A percentile compares a stretch with the other conserved stretches of the same genome.
Evolutionary conservation across 2,329 filamentous ascomycete genomes (phyloP).

Genomic region (Gyromitra esculenta): DNA sequence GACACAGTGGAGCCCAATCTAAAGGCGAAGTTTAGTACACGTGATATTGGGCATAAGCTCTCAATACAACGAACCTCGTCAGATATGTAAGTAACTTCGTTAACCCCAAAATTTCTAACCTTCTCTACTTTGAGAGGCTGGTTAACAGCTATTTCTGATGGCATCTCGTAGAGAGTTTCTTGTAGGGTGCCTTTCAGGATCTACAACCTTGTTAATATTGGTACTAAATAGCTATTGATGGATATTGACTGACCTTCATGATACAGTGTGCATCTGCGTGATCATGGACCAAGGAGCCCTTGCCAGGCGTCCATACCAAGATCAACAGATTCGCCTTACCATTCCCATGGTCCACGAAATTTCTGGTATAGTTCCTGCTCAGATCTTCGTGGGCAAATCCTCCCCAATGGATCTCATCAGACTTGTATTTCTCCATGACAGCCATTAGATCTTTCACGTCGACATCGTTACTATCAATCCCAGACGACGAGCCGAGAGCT

Average conservation of each 20-base stretch:
- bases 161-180: conserved; percentile 71
- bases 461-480: conserved; percentile 70
- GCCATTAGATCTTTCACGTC: conserved; percentile 68
- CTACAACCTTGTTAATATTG: conserved; percentile 56
- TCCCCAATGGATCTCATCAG: conserved; percentile 68
- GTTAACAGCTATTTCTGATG: conserved; percentile 62
- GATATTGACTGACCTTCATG: conserved; percentile 66
- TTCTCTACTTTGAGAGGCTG: conserved; percentile 65
- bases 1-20: conserved; percentile 70
- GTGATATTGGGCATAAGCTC: conserved; percentile 1
- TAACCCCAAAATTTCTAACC: conserved; percentile 66
- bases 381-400: conserved; percentile 67
- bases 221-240: not conserved
- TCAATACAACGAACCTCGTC: conserved; percentile 63
- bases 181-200: conserved; percentile 70
- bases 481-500: conserved; percentile 68
- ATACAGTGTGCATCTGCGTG: conserved; percentile 71
- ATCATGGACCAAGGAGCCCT: conserved; percentile 69
- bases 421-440: conserved; percentile 69
- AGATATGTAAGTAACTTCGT: conserved; percentile 73
- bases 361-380: conserved; percentile 69
- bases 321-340: conserved; percentile 73
- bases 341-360: conserved; percentile 72
- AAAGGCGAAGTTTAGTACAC: conserved; percentile 17
- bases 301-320: conserved; percentile 71